Evolutionary conservation across 148 eudicot species (phyloP).

Genomic region (Fallopia convolvulus): DNA sequence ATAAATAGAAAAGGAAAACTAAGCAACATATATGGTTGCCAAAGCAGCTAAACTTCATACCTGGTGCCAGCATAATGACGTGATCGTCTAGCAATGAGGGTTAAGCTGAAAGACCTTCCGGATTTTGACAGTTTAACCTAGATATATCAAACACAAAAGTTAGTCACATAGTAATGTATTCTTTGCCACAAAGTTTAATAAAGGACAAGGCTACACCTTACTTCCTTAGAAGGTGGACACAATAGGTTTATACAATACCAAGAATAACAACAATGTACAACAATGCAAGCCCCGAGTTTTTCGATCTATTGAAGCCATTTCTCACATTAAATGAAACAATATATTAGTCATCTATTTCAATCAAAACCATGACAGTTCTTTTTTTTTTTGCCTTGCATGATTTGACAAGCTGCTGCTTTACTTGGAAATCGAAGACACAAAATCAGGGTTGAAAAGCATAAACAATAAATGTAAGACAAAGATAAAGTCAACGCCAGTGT

Average conservation of each 20-base stretch:
- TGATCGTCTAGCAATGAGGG: slow-evolving; percentile 88
- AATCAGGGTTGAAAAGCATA: background rate
- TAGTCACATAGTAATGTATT: background rate
- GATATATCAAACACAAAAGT: slow-evolving; percentile 6
- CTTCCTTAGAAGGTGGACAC: background rate
- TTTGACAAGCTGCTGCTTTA: background rate
- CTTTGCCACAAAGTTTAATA: background rate
- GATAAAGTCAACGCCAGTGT: background rate
- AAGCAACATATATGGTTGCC: background rate
- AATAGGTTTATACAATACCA: background rate
- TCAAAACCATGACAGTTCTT: background rate
- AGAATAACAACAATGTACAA: background rate
- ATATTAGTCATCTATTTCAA: background rate
- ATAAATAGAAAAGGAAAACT: background rate
- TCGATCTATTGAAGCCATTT: background rate
- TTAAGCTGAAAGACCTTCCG: slow-evolving; percentile 55
- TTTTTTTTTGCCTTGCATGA: background rate
- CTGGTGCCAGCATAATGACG: slow-evolving; percentile 98
- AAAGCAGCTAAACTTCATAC: slow-evolving; percentile 20
- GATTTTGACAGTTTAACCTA: slow-evolving; percentile 54
- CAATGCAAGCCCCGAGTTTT: background rate
- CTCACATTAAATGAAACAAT: background rate
- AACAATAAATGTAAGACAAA: background rate
- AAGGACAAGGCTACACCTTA: background rate
- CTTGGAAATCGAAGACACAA: background rate